phyloP scores from a whole-genome alignment of 2,329 filamentous ascomycete genomes.

The Fusarium siculi region DNA sequence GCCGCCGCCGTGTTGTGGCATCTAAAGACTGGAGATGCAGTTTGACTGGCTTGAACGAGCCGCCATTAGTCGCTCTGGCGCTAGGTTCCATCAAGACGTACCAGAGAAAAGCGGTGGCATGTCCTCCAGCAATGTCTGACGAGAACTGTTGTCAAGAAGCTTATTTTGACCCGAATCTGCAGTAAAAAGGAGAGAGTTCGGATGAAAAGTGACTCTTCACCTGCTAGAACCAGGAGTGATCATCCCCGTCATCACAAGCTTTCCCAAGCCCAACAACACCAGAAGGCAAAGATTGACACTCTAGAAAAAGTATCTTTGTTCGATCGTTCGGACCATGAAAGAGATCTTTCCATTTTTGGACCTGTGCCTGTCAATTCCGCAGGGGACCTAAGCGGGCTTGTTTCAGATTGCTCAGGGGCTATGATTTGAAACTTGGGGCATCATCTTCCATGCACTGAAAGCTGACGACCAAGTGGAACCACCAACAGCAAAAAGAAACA shows the following conservation, averaged over 20 bases:
- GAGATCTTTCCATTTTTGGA: conserved; percentile 20
- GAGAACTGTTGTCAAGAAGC: neutral
- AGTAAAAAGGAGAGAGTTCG: conserved; percentile 6
- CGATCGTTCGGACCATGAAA: conserved; percentile 10
- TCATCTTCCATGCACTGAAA: conserved; percentile 2
- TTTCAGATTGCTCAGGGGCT: conserved; percentile 39
- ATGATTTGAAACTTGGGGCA: conserved; percentile 34
- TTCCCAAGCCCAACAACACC: conserved; percentile 1
- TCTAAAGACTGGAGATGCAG: conserved; percentile 17
- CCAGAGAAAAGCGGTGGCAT: neutral
- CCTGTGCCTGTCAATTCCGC: conserved; percentile 11
- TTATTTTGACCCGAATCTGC: neutral
- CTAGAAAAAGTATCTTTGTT: neutral
- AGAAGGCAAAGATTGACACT: neutral
- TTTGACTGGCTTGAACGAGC: conserved; percentile 36
- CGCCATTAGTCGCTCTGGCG: conserved; percentile 19
- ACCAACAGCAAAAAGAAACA: conserved; percentile 22
- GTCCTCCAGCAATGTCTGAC: neutral
- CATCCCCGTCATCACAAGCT: conserved; percentile 6
- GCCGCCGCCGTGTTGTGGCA: conserved; percentile 30
- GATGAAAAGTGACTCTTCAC: conserved; percentile 1
- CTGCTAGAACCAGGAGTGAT: conserved; percentile 18
- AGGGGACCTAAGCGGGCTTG: conserved; percentile 7
- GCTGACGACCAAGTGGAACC: conserved; percentile 17
- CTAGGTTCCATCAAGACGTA: neutral